Evolutionary conservation across 2,329 filamentous ascomycete genomes (phyloP), one percentile per base, ranked within the genome.

Genomic region (Anthostomella pinea): DNA sequence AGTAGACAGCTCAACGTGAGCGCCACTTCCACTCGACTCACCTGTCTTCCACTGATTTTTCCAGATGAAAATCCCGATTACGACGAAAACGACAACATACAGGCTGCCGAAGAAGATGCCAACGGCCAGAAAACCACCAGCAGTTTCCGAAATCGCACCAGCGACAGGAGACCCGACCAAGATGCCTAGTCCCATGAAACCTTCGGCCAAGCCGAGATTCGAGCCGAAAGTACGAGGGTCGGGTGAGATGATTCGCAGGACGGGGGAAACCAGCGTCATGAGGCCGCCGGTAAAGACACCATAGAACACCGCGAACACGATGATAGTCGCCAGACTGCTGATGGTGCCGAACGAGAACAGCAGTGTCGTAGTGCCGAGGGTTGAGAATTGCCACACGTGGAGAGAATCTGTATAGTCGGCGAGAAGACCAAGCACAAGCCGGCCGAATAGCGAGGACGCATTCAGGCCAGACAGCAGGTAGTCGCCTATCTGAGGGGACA

Each of bases 401-500:
- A 0, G 68, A 69, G n/a, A n/a, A n/a, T n/a, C n/a, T n/a, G n/a
- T 4, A 75, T 41, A 6, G 68, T 59, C 4, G 66, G 66, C 1
- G 70, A n/a, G n/a, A n/a, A n/a, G n/a, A n/a, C n/a, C n/a, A n/a
- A n/a, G 72, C 0, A 72, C 49, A 1, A 75, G 57, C 6, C 74
- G 66, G 0, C 74, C 73, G 6, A 70, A 59, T 6, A 73, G 59
- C 1, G 70, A 70, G 1, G 68, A 64, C 1, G 66, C 70, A 51
- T 76, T 77, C 32, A 75, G 63, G 30, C 77, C 68, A 2, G 73
- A 58, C 4, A 77, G 55, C 16, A 76, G 59, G 40, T 76, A 74
- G n/a, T n/a, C n/a, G n/a, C n/a, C n/a, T n/a, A n/a, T n/a, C n/a
- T n/a, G n/a, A n/a, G n/a, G n/a, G n/a, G n/a, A n/a, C n/a, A n/a